phyloP scores from a whole-genome alignment of 1,284 basidiomycete genomes.

The Ceratobasidium sp. region DNA sequence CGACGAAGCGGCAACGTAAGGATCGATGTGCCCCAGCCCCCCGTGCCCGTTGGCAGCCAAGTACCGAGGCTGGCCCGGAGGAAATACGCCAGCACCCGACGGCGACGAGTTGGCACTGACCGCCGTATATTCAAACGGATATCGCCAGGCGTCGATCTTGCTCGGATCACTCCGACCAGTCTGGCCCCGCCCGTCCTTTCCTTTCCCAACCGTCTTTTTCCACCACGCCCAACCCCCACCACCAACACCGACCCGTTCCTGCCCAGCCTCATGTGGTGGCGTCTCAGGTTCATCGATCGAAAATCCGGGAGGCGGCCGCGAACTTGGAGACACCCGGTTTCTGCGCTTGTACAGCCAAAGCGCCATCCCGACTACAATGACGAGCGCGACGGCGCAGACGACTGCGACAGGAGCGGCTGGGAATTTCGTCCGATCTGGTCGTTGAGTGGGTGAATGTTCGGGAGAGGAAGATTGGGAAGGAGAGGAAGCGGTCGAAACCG shows the following conservation, averaged over 20 bases:
- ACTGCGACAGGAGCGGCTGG: slow-evolving; percentile 7
- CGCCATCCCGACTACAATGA: slow-evolving; percentile 4
- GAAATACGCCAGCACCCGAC: not conserved
- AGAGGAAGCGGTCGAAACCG: not conserved
- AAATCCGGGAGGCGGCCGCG: slow-evolving; percentile 21
- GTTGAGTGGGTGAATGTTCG: not conserved
- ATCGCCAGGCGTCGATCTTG: slow-evolving; percentile 37
- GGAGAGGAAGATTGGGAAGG: not conserved
- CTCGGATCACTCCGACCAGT: slow-evolving; percentile 4
- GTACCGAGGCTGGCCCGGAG: not conserved
- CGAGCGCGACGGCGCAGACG: not conserved
- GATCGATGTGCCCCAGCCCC: not conserved
- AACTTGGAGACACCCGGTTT: not conserved
- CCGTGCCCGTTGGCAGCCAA: not conserved
- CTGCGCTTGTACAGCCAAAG: slow-evolving; percentile 20
- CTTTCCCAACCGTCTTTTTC: not conserved
- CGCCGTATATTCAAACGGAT: slow-evolving; percentile 23
- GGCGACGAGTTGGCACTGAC: not conserved
- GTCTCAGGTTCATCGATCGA: slow-evolving; percentile 3
- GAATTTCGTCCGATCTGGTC: not conserved
- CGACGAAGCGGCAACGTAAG: not conserved
- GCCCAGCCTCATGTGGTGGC: not conserved
- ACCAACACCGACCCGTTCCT: not conserved
- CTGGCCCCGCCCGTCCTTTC: not conserved
- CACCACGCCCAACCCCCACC: slow-evolving; percentile 11